Base-by-base conservation (phyloP, 345 rosid species). In the Excoecaria cochinchinensis region DNA sequence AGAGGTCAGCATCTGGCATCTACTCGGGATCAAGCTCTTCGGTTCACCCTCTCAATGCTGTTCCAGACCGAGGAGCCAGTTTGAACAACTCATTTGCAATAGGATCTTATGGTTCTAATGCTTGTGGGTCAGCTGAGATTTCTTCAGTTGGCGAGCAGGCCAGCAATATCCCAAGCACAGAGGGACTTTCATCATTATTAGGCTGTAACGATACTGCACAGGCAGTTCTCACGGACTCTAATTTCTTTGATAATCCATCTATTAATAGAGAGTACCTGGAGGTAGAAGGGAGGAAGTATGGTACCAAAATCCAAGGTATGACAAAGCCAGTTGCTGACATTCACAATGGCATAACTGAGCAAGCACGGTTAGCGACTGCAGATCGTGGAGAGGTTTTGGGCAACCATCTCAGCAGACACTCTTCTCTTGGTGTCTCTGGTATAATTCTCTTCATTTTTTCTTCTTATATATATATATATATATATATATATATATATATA, bases 41-140 rank as follows among this genome's bases (percentile, higher is more conserved):
- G 24, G 87, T 81, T 74, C 86, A 64, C 61, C 80, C 58, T 17
- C 77, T 82, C 39, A 59, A 64, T 76, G 79, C 73, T 77, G 57
- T 74, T 77, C 65, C 81, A n/a, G 88, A 82, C 38, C 76, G 48
- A 72, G 93, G 86, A 57, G 80, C 88, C 12, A 74, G 77, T 72
- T 60, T 77, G 75, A 85, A 67, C 78, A 88, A 74, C 67, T 79
- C 85, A 64, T 79, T 87, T 81, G 24, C 70, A 0, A 84, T 81
- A 47, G 90, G 87, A 50, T 82, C 89, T 47, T 86, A 79, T 73
- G 85, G 85, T 61, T 86, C 90, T 77, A 87, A 70, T 76, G 70
- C 83, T 24, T 80, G 84, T 69, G 86, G 84, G 51, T 68, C 70
- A 4, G 76, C 71, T 2, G 84, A 75, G 39, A n/a, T 66, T 71